A percentile compares a stretch with the other conserved stretches of the same genome.
Evolutionary conservation across 768 basidiomycete species (phyloP).

Genomic region (Lentinula aciculospora): DNA sequence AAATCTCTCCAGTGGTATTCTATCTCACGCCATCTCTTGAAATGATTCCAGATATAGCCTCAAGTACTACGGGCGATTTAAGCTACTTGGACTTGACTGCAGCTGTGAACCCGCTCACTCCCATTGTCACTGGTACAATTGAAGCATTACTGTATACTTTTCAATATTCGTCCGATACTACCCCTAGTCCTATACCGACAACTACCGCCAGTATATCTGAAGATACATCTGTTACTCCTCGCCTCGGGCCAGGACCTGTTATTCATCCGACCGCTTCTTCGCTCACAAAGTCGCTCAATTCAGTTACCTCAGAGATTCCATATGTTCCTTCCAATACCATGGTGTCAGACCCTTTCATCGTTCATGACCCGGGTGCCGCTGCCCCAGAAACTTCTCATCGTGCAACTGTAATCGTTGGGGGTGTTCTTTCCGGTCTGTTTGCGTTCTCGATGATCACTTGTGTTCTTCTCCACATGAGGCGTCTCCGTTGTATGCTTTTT

Average conservation of each 20-base stretch:
- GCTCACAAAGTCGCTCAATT: neutral
- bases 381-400: neutral
- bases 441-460: constrained; percentile 4
- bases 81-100: neutral
- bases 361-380: neutral
- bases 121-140: neutral
- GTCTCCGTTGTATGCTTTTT: neutral
- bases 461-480: neutral
- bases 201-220: neutral
- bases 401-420: neutral
- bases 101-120: neutral
- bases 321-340: neutral
- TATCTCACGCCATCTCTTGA: neutral
- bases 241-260: neutral
- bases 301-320: neutral
- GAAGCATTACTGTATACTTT: neutral
- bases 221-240: neutral
- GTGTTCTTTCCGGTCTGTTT: neutral
- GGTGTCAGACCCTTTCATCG: neutral
- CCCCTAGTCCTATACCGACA: neutral
- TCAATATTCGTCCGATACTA: neutral
- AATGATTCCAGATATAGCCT: neutral
- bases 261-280: neutral
- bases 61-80: neutral
- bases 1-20: neutral